Base-by-base conservation (phyloP, 2,329 filamentous ascomycete genomes). In the Fusarium sp. region DNA sequence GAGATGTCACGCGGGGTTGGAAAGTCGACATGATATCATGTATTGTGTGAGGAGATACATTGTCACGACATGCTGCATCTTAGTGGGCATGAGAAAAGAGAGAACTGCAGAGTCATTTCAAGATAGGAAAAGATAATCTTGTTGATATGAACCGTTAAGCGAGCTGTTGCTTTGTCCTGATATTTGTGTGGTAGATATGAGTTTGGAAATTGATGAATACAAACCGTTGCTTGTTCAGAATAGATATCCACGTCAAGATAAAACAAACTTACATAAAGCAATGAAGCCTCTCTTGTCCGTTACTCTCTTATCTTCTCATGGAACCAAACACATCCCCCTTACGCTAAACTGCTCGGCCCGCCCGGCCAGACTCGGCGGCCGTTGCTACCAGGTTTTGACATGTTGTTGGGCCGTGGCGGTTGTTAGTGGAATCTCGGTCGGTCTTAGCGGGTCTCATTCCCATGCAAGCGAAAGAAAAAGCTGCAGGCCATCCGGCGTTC, bases 301-400 rank as follows among this genome's bases (percentile, higher is more conserved):
- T 41, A 31, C 38, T 15, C 19, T 40, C 44, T 51, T 52, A 62
- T 57, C 31, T 48, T 48, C 36, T 54, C 44, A 24, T 19, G 19
- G 19, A 19, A 32, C 15, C 54, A 31, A 35, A 46, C 47, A 49
- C 25, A 7, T n/a, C 22, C 39, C 50, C 60, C 58, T 44, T 65
- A 24, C 57, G 35, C 51, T 54, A 58, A 48, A 26, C 35, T 35
- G 36, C 60, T 65, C 63, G 63, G 63, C 58, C 63, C 63, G 61
- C 49, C 51, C 44, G 57, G 57, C 44, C 40, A 65, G 48, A 62
- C 52, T 65, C 61, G 57, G 41, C 47, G 53, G 61, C 57, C 57
- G 61, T 65, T 64, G 40, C 19, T 44, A 55, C 46, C 57, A 61
- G 38, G 53, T 39, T 39, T 47, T 45, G 57, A 61, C 42, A 43